phyloP scores from a whole-genome alignment of 2,329 filamentous ascomycete genomes.

The Colletotrichum salicis region DNA sequence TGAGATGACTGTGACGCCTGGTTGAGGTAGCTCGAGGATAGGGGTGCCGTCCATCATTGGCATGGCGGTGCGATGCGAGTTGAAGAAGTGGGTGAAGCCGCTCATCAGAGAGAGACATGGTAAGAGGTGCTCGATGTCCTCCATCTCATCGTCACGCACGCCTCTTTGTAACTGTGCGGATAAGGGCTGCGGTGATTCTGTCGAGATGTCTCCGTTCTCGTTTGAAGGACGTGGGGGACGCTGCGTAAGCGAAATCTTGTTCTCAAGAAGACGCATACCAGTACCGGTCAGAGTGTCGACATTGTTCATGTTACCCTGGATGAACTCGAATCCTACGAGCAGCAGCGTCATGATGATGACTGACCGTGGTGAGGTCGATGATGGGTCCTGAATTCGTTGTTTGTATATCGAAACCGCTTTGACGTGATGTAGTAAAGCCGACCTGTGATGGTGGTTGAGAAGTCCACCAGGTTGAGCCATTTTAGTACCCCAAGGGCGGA shows the following conservation, averaged over 20 bases:
- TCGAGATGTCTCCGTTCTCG: too few relatives aligned
- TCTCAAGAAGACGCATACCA: conserved; percentile 26
- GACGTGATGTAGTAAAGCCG: conserved; percentile 33
- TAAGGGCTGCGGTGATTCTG: neutral
- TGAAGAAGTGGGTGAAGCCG: conserved; percentile 34
- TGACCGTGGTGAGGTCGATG: conserved; percentile 19
- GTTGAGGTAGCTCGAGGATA: neutral
- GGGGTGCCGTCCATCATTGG: conserved; percentile 20
- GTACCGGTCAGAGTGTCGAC: conserved; percentile 31
- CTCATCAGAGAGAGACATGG: conserved; percentile 32
- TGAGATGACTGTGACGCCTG: neutral
- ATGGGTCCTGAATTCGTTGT: conserved; percentile 19
- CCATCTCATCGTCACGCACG: conserved; percentile 22
- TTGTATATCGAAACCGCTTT: conserved; percentile 34
- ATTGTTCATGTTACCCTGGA: conserved; percentile 35
- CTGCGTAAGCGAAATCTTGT: conserved; percentile 7
- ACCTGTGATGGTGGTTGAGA: conserved; percentile 23
- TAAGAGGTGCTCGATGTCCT: conserved; percentile 31
- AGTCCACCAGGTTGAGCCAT: neutral
- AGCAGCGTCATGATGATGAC: conserved; percentile 37
- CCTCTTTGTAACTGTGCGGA: neutral
- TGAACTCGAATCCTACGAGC: conserved; percentile 37
- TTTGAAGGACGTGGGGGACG: neutral
- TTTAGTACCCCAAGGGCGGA: neutral
- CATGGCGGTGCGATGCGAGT: conserved; percentile 16